These are phyloP conservation scores for Fusarium equiseti DNA, from an alignment of 2,329 filamentous ascomycete species.

Conservation along the genomic window DNA sequence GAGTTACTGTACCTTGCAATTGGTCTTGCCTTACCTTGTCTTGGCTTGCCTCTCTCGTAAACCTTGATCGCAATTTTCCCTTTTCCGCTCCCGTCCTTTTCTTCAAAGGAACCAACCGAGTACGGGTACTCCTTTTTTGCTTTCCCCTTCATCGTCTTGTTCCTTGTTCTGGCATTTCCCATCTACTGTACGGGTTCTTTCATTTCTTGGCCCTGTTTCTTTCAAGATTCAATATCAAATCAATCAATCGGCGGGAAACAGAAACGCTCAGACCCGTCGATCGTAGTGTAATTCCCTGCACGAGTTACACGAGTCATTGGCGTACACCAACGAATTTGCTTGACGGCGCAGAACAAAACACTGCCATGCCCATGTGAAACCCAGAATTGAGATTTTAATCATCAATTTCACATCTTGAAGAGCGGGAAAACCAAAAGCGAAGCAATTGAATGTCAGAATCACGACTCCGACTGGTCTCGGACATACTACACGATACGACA, in stretches of 20 bases:
- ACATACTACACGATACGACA: constrained; percentile 11
- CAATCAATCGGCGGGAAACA: neutral
- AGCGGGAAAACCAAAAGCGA: neutral
- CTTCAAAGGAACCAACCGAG: constrained; percentile 1
- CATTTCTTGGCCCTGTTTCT: neutral
- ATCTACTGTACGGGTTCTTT: neutral
- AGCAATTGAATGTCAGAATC: constrained; percentile 2
- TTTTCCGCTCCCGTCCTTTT: neutral
- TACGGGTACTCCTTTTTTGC: neutral
- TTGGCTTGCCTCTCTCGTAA: constrained; percentile 19
- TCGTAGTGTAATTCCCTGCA: constrained; percentile 11
- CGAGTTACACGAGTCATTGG: constrained; percentile 26
- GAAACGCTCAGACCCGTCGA: constrained; percentile 8
- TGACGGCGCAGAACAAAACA: constrained; percentile 12
- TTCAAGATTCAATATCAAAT: neutral
- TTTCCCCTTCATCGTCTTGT: neutral
- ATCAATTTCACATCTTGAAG: neutral
- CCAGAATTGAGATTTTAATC: neutral
- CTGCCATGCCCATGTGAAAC: neutral
- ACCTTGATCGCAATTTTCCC: constrained; percentile 34
- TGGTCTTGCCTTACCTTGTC: neutral
- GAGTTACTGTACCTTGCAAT: constrained; percentile 15
- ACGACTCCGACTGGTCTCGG: constrained; percentile 21
- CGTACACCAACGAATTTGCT: constrained; percentile 17
- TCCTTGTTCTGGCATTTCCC: neutral